phyloP scores from a whole-genome alignment of 805 yeast species.

The Metschnikowia baotianmanensis region DNA sequence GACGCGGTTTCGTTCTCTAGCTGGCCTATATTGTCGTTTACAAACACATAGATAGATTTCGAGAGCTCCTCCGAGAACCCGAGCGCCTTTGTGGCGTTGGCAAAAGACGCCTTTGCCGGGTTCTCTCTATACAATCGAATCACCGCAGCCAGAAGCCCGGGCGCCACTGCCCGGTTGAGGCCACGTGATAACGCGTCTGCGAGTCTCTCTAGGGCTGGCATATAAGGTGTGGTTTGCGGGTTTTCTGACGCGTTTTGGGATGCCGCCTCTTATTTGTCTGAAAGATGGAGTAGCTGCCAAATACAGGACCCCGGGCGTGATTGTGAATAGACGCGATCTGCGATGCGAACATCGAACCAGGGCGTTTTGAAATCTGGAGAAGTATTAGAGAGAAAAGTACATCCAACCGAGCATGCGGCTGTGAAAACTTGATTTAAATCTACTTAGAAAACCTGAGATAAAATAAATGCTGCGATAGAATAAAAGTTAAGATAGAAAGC shows the following conservation, averaged over 20 bases:
- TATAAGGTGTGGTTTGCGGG: neutral
- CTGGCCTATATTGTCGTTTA: constrained; percentile 23
- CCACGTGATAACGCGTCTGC: constrained; percentile 13
- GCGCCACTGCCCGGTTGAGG: constrained; percentile 15
- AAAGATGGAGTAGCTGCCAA: neutral
- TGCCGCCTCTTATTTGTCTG: no score
- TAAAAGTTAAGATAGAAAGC: no score
- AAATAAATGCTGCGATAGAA: no score
- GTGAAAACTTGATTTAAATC: no score
- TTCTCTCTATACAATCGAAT: constrained; percentile 22
- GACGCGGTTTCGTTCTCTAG: constrained; percentile 9
- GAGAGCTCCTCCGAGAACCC: constrained; percentile 28
- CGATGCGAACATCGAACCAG: constrained; percentile 1
- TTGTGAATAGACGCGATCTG: neutral
- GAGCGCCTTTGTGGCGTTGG: constrained; percentile 24
- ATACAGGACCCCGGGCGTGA: neutral
- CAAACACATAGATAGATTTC: constrained; percentile 22
- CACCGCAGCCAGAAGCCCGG: constrained; percentile 14
- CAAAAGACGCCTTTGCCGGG: constrained; percentile 22
- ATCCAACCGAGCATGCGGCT: no score
- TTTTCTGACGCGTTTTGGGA: neutral
- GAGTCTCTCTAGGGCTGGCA: constrained; percentile 9
- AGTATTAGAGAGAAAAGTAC: no score
- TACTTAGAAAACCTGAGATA: no score
- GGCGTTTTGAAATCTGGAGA: no score